These are phyloP conservation scores for Citrullus colocynthis DNA, from an alignment of 306 rosid genomes.

Conservation along the genomic window DNA sequence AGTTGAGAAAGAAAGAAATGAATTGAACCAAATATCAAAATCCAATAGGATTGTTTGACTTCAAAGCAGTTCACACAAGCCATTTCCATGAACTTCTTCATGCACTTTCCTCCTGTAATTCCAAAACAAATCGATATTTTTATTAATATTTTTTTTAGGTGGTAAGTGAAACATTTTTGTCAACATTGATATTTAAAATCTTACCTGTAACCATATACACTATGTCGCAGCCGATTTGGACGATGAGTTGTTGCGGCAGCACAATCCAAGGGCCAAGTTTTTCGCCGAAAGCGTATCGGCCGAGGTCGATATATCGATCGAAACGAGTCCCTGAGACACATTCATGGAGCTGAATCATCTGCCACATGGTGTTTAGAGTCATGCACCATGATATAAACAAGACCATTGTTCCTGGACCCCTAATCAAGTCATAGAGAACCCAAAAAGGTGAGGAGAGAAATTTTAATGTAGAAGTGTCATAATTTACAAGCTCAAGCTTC, in stretches of 20 bases:
- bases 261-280: slow-evolving; percentile 88
- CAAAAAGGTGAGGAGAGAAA: too few relatives aligned
- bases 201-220: slow-evolving; percentile 84
- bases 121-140: background rate
- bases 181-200: background rate
- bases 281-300: slow-evolving; percentile 73
- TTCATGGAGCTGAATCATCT: slow-evolving; percentile 89
- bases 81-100: slow-evolving; percentile 76
- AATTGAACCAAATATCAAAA: slow-evolving; percentile 62
- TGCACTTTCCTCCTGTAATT: slow-evolving; percentile 77
- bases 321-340: slow-evolving; percentile 82
- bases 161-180: background rate
- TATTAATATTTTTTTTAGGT: background rate
- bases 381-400: slow-evolving; percentile 62
- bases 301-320: slow-evolving; percentile 76
- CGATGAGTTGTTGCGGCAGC: slow-evolving; percentile 76
- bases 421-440: slow-evolving; percentile 10
- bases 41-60: slow-evolving; percentile 71
- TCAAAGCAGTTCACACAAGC: slow-evolving; percentile 70
- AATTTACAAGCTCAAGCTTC: too few relatives aligned
- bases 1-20: slow-evolving; percentile 93
- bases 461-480: too few relatives aligned
- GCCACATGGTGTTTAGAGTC: slow-evolving; percentile 90
- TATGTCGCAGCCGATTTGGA: slow-evolving; percentile 87
- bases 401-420: slow-evolving; percentile 79